phyloP scores from a whole-genome alignment of 768 basidiomycete species.

The Leucogyrophana mollusca region DNA sequence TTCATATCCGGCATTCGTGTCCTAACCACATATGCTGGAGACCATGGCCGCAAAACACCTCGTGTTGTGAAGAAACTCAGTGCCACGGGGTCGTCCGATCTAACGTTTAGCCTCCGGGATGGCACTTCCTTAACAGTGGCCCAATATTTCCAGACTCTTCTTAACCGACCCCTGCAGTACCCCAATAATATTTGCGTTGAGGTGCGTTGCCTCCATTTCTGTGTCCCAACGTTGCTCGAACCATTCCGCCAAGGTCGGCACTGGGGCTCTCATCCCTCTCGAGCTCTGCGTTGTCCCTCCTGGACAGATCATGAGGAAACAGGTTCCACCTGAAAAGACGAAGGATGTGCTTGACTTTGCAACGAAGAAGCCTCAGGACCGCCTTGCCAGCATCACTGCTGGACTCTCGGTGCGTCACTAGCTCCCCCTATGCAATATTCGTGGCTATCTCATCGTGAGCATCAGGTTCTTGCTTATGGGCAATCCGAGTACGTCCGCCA shows the following conservation, averaged over 20 bases:
- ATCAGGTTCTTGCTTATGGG: conserved; percentile 62
- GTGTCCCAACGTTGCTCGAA: conserved; percentile 16
- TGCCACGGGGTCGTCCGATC: conserved; percentile 47
- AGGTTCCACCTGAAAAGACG: conserved; percentile 66
- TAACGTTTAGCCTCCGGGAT: conserved; percentile 57
- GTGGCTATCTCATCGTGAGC: background rate
- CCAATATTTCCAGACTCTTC: conserved; percentile 54
- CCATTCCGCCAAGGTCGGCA: conserved; percentile 46
- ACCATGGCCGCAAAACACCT: conserved; percentile 39
- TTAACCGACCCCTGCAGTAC: conserved; percentile 52
- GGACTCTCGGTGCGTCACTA: conserved; percentile 47
- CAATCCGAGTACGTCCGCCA: conserved; percentile 73
- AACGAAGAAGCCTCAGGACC: conserved; percentile 58
- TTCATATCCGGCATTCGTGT: conserved; percentile 57
- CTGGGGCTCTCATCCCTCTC: conserved; percentile 62
- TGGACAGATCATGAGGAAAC: conserved; percentile 73
- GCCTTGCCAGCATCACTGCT: conserved; percentile 51
- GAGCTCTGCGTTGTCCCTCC: conserved; percentile 61
- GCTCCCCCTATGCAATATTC: background rate
- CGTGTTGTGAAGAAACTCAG: conserved; percentile 65
- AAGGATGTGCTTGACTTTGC: conserved; percentile 64
- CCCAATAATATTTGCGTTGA: conserved; percentile 70
- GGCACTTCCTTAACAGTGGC: conserved; percentile 58
- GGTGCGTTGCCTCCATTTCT: conserved; percentile 37
- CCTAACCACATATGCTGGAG: conserved; percentile 38